phyloP scores from a whole-genome alignment of 2,329 filamentous ascomycete genomes.

The Sporothrix brasiliensis region DNA sequence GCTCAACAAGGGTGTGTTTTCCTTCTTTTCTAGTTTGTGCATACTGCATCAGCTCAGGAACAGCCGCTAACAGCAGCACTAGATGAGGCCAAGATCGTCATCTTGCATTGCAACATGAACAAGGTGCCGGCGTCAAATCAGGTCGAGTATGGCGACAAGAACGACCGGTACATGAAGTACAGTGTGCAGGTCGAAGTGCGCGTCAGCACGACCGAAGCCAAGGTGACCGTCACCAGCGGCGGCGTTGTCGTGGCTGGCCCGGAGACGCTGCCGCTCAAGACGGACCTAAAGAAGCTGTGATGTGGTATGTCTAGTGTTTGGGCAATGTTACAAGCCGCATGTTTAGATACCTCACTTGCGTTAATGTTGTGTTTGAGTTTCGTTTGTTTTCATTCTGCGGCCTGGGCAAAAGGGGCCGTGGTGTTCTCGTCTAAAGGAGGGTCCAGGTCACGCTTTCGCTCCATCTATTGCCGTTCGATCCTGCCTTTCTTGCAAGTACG shows the following conservation, averaged over 20 bases:
- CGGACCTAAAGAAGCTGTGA: not conserved
- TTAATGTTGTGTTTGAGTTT: not conserved
- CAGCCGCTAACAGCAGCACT: not conserved
- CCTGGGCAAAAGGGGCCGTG: conserved; percentile 2
- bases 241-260: conserved; percentile 22
- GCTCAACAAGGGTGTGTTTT: conserved; percentile 33
- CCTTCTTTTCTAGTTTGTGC: too few relatives aligned
- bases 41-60: not conserved
- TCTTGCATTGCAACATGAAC: conserved; percentile 37
- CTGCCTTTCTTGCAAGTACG: not conserved
- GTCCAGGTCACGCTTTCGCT: not conserved
- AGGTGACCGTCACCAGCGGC: conserved; percentile 30
- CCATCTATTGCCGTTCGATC: not conserved
- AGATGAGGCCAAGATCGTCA: conserved; percentile 32
- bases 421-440: conserved; percentile 1
- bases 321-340: not conserved
- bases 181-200: conserved; percentile 31
- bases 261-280: conserved; percentile 20
- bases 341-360: not conserved
- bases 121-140: conserved; percentile 34
- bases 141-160: conserved; percentile 14
- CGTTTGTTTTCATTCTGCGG: not conserved
- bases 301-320: not conserved
- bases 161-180: conserved; percentile 26
- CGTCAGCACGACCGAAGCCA: conserved; percentile 27